These are phyloP conservation scores for Plectosphaerella cucumerina DNA, from an alignment of 2,329 filamentous ascomycete species.

Conservation along the genomic window DNA sequence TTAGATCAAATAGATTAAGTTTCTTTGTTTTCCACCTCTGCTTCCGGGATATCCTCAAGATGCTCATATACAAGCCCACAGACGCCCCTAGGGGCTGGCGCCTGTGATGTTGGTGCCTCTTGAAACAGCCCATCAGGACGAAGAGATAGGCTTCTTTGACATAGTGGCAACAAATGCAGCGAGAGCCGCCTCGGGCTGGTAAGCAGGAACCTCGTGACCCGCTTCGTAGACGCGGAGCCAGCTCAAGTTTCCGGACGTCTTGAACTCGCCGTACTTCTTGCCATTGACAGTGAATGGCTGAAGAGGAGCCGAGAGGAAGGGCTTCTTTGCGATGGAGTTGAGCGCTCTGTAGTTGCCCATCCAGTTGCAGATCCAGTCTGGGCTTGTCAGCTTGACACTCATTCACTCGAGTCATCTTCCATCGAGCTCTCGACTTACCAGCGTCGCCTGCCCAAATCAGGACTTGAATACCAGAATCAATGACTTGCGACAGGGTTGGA, in stretches of 20 bases:
- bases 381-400: neutral
- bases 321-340: neutral
- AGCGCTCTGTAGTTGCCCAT: constrained; percentile 32
- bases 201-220: constrained; percentile 17
- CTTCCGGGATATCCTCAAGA: too few species aligned
- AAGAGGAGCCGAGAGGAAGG: neutral
- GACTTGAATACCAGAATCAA: constrained; percentile 42
- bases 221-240: constrained; percentile 21
- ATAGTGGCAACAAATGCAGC: neutral
- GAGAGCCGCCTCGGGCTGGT: constrained; percentile 12
- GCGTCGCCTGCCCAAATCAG: constrained; percentile 54
- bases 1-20: too few species aligned
- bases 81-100: too few species aligned
- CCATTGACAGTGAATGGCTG: constrained; percentile 43
- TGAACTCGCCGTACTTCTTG: constrained; percentile 41
- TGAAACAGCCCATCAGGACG: neutral
- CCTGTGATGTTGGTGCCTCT: too few species aligned
- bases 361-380: constrained; percentile 57
- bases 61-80: too few species aligned
- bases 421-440: constrained; percentile 17
- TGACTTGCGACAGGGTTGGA: constrained; percentile 35
- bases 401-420: neutral
- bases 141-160: constrained; percentile 4
- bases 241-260: constrained; percentile 43
- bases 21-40: too few species aligned